phyloP scores from a whole-genome alignment of 805 yeast species.

The Wickerhamiella shivajii region DNA sequence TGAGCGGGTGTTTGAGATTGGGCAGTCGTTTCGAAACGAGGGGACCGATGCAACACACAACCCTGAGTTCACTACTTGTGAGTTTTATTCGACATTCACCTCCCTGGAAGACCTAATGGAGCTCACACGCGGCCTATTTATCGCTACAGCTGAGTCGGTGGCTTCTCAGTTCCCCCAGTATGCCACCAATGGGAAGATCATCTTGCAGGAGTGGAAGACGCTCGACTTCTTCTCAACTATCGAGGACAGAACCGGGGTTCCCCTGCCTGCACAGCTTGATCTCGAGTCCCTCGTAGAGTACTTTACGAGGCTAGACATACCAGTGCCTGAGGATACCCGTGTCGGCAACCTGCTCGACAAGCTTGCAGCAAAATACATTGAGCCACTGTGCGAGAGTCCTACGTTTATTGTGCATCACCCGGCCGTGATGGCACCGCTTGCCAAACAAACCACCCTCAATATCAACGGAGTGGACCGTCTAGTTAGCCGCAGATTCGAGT shows the following conservation, averaged over 20 bases:
- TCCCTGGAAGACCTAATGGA: constrained; percentile 50
- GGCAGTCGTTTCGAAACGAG: constrained; percentile 97
- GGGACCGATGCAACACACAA: constrained; percentile 98
- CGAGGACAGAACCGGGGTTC: constrained; percentile 36
- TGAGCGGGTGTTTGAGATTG: constrained; percentile 96
- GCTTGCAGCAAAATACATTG: constrained; percentile 47
- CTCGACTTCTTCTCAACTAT: constrained; percentile 57
- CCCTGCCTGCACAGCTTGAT: constrained; percentile 34
- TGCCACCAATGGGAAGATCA: constrained; percentile 1
- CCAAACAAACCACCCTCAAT: constrained; percentile 39
- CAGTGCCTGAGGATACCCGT: constrained; percentile 21
- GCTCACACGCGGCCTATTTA: constrained; percentile 46
- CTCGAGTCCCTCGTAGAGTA: constrained; percentile 27
- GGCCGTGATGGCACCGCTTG: constrained; percentile 68
- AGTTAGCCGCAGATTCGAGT: constrained; percentile 63
- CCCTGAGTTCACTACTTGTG: constrained; percentile 98
- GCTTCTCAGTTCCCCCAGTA: constrained; percentile 13
- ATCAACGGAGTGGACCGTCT: constrained; percentile 20
- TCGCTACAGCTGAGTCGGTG: constrained; percentile 23
- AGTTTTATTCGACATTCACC: constrained; percentile 66
- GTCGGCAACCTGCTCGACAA: constrained; percentile 49
- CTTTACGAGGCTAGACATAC: constrained; percentile 9
- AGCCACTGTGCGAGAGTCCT: constrained; percentile 49
- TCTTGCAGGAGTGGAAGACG: constrained; percentile 23
- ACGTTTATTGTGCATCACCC: constrained; percentile 76